Evolutionary conservation across 2,329 filamentous ascomycete species (phyloP).

Genomic region (Neofusicoccum laricinum): DNA sequence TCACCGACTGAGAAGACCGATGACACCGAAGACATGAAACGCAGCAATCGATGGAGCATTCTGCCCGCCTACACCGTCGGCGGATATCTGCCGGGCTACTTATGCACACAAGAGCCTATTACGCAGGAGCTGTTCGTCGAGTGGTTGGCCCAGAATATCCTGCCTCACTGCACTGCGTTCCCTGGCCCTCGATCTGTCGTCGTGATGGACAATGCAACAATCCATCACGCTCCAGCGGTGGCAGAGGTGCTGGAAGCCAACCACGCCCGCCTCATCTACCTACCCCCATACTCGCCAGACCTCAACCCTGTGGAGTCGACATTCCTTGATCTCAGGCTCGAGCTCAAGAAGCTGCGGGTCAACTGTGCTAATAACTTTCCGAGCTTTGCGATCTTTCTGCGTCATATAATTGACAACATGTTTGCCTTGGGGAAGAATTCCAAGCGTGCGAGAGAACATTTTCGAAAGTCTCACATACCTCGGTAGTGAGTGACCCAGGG

Average conservation of each 20-base stretch:
- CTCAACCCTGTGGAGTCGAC: background rate
- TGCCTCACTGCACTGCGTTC: slow-evolving; percentile 12
- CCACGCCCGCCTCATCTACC: background rate
- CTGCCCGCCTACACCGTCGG: slow-evolving; percentile 17
- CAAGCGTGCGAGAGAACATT: background rate
- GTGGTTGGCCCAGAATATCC: slow-evolving; percentile 2
- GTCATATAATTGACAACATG: background rate
- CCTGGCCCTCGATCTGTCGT: slow-evolving; percentile 10
- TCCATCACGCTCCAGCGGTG: background rate
- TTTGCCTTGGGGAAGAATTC: background rate
- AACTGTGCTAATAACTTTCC: background rate
- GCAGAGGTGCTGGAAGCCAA: background rate
- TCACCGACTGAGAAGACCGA: background rate
- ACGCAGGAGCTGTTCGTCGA: slow-evolving; percentile 9
- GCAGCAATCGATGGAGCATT: background rate
- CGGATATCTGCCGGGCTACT: background rate
- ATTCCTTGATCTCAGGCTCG: background rate
- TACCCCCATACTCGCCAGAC: background rate
- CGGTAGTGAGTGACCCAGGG: background rate
- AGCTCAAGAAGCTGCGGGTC: background rate
- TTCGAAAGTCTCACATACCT: background rate
- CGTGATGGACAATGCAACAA: slow-evolving; percentile 12
- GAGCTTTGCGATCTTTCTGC: background rate
- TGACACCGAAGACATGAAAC: background rate
- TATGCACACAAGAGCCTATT: slow-evolving; percentile 1